A percentile compares a stretch with the other conserved stretches of the same genome.
Conservation (phyloP, 1,139 yeast species). For the Cylindricascospora bacillispora region DNA sequence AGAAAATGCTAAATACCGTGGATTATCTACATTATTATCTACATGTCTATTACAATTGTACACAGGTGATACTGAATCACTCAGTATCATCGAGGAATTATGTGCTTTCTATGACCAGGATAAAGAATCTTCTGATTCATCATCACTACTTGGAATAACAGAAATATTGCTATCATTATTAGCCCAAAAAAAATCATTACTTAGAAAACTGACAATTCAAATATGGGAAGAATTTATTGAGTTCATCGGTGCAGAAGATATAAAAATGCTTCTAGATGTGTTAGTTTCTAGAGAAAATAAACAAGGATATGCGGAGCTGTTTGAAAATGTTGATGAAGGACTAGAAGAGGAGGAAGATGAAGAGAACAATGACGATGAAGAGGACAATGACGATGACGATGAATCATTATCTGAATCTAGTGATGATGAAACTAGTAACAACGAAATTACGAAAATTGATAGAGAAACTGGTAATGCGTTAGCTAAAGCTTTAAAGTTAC, state of each 20-base stretch:
- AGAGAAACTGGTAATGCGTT: conserved; percentile 54
- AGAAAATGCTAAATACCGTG: conserved; percentile 29
- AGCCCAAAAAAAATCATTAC: conserved; percentile 56
- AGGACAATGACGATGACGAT: conserved; percentile 64
- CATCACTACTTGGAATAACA: conserved; percentile 49
- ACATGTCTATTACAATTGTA: conserved; percentile 70
- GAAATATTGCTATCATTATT: conserved; percentile 70
- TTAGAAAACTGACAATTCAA: conserved; percentile 57
- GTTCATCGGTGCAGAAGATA: conserved; percentile 36
- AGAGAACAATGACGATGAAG: conserved; percentile 74
- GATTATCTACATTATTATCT: conserved; percentile 56
- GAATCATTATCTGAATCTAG: conserved; percentile 17
- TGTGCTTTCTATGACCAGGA: conserved; percentile 38
- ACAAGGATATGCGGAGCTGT: conserved; percentile 67
- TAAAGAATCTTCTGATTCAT: conserved; percentile 23
- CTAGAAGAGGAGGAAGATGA: conserved; percentile 64
- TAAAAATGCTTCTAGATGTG: conserved; percentile 52
- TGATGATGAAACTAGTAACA: conserved; percentile 44
- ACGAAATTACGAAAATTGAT: conserved; percentile 44
- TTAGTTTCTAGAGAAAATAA: conserved; percentile 65
- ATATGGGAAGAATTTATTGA: conserved; percentile 65
- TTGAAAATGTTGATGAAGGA: conserved; percentile 49
- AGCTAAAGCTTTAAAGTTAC: conserved; percentile 68
- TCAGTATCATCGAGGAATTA: conserved; percentile 61
- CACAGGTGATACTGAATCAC: conserved; percentile 69